phyloP scores from a whole-genome alignment of 139 green algal species.

The Picochlorum sp. region DNA sequence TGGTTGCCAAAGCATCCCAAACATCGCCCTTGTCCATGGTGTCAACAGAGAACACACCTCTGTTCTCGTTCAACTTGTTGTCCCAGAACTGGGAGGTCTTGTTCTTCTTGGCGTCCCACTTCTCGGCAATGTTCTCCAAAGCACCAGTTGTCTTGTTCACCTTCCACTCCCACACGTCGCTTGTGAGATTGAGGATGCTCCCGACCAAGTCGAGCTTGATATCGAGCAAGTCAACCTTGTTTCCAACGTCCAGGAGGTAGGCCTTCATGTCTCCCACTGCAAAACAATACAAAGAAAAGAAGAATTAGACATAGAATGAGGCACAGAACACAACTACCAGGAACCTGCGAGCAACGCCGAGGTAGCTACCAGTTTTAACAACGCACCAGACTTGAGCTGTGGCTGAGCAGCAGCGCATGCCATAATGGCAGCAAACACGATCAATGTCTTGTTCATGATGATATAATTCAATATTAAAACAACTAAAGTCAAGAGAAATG shows the following conservation, averaged over 20 bases:
- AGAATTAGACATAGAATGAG: neutral
- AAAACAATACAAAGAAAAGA: neutral
- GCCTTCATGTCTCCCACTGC: slow-evolving; percentile 2
- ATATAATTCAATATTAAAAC: too few relatives aligned
- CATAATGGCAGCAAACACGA: neutral
- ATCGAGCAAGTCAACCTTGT: slow-evolving; percentile 2
- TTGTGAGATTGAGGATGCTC: too few relatives aligned
- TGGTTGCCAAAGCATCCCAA: too few relatives aligned
- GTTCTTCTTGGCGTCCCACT: neutral
- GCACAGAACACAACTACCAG: too few relatives aligned
- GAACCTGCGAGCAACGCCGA: too few relatives aligned
- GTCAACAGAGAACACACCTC: too few relatives aligned
- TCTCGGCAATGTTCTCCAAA: neutral
- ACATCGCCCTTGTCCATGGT: too few relatives aligned
- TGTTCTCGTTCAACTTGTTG: neutral
- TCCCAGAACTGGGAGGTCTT: neutral
- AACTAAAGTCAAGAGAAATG: too few relatives aligned
- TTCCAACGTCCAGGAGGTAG: neutral
- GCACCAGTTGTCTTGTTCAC: neutral
- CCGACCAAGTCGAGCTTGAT: neutral
- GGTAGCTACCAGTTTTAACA: too few relatives aligned
- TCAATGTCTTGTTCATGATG: too few relatives aligned
- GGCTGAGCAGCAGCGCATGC: slow-evolving; percentile 1
- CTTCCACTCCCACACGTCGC: neutral
- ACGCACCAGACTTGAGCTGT: slow-evolving; percentile 4